Evolutionary conservation across 352 stramenopile species (phyloP).

Genomic region (Pythium monospermum): DNA sequence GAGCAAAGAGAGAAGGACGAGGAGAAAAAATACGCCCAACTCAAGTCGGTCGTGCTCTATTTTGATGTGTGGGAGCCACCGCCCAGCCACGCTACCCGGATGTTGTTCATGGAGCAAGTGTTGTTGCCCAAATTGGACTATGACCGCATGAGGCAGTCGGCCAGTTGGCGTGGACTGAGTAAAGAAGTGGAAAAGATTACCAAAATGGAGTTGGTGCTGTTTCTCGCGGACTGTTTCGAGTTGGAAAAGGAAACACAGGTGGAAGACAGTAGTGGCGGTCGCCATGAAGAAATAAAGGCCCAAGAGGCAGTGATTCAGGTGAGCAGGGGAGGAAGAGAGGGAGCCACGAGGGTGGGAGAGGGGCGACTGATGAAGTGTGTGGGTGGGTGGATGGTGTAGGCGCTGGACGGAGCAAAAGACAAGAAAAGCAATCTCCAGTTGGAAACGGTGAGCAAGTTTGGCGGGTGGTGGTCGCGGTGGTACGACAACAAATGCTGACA

Average conservation of each 20-base stretch:
- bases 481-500: no score
- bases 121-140: slow-evolving; percentile 71
- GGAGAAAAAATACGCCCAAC: slow-evolving; percentile 46
- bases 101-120: slow-evolving; percentile 85
- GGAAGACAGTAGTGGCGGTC: slow-evolving; percentile 32
- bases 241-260: slow-evolving; percentile 68
- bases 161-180: slow-evolving; percentile 61
- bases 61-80: slow-evolving; percentile 86
- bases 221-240: slow-evolving; percentile 80
- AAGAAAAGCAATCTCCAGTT: slow-evolving; percentile 19
- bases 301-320: slow-evolving; percentile 42
- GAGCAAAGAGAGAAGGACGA: slow-evolving; percentile 50
- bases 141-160: slow-evolving; percentile 63
- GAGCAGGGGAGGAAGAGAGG: no score
- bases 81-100: slow-evolving; percentile 65
- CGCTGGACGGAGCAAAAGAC: slow-evolving; percentile 14
- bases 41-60: slow-evolving; percentile 74
- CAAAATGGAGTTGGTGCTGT: slow-evolving; percentile 82
- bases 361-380: slow-evolving; percentile 15
- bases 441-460: slow-evolving; percentile 4
- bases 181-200: slow-evolving; percentile 56
- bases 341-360: no score
- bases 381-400: background rate
- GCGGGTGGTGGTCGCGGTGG: no score
- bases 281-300: slow-evolving; percentile 39